Percentiles rank a stretch among this genome's conserved stretches.
phyloP scores from a whole-genome alignment of 2,329 filamentous ascomycete genomes.

The Neofusicoccum cordaticola region DNA sequence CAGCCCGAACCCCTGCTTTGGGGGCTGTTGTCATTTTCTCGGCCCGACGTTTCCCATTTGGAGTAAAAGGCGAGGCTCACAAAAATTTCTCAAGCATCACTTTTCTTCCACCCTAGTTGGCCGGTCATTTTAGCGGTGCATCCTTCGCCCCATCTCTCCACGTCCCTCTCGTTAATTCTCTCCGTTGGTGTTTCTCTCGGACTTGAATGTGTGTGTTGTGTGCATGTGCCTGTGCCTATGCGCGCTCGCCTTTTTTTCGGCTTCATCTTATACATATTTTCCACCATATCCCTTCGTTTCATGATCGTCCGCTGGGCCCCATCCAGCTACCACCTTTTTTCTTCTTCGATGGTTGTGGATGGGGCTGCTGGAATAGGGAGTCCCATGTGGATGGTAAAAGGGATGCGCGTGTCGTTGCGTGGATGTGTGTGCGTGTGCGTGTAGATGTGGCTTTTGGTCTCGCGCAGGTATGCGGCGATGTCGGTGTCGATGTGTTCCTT shows the following conservation, averaged over 20 bases:
- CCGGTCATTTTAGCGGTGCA: neutral
- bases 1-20: neutral
- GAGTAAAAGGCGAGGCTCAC: neutral
- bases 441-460: too few relatives aligned
- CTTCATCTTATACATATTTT: neutral
- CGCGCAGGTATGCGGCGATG: too few relatives aligned
- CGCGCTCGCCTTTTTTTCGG: neutral
- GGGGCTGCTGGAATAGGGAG: too few relatives aligned
- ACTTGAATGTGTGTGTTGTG: neutral
- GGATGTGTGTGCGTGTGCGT: too few relatives aligned
- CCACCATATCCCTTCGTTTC: constrained; percentile 9
- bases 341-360: too few relatives aligned
- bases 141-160: neutral
- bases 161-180: neutral
- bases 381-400: too few relatives aligned
- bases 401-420: too few relatives aligned
- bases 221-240: neutral
- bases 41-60: neutral
- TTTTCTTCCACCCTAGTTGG: neutral
- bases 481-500: too few relatives aligned
- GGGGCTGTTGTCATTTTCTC: too few relatives aligned
- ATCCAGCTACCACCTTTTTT: too few relatives aligned
- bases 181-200: neutral
- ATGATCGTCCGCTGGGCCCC: too few relatives aligned
- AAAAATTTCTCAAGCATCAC: neutral